phyloP scores from a whole-genome alignment of 129 eudicot genomes.

The Helianthus tuberosus region DNA sequence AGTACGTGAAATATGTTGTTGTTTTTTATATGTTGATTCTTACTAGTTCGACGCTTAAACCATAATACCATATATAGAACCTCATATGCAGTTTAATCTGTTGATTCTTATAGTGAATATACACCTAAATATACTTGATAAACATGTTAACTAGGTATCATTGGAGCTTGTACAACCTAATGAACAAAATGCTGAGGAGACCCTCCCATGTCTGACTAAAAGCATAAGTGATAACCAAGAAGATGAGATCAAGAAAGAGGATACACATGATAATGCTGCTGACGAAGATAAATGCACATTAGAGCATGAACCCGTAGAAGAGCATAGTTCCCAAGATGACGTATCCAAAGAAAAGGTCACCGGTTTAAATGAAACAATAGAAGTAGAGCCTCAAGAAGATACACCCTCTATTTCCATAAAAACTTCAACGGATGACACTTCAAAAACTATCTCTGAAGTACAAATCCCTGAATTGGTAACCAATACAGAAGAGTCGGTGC shows the following conservation, averaged over 20 bases:
- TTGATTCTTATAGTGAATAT: neutral
- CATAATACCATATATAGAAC: neutral
- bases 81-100: neutral
- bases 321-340: conserved; percentile 16
- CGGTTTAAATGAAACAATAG: conserved; percentile 24
- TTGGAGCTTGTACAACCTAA: conserved; percentile 6
- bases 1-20: neutral
- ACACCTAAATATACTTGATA: conserved; percentile 7
- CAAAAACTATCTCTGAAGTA: conserved; percentile 26
- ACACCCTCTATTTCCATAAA: neutral
- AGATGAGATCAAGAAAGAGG: conserved; percentile 19
- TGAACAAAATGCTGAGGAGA: conserved; percentile 17
- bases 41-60: neutral
- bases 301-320: conserved; percentile 22
- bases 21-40: neutral
- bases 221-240: conserved; percentile 10
- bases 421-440: conserved; percentile 21
- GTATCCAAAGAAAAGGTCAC: conserved; percentile 17
- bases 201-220: neutral
- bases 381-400: conserved; percentile 34
- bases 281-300: neutral
- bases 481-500: conserved; percentile 23
- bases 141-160: conserved; percentile 10
- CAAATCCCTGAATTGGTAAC: conserved; percentile 31
- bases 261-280: neutral